Base-by-base conservation (phyloP, 2,329 filamentous ascomycete species). In the Zasmidium citrigriseum region DNA sequence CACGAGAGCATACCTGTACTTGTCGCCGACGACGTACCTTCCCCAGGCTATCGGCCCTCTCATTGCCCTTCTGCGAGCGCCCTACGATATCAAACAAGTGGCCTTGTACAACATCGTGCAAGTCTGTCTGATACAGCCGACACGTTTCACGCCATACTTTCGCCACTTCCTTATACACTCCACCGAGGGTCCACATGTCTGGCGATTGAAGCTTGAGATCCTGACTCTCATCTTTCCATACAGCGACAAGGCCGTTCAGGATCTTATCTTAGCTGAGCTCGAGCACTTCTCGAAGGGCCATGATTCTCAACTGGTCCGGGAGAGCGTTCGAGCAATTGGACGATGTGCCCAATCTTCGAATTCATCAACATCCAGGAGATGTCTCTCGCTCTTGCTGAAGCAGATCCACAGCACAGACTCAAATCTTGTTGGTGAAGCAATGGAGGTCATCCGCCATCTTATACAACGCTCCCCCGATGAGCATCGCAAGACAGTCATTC, bases 71-170 rank as follows among this genome's bases (percentile, higher is more conserved):
- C 80, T 99, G 57, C 86, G 95, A 57, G 88, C 90, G 12, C 87
- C 92, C 0, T 86, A 90, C 59, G 93, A 98, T 71, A 91, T 96
- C 52, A 89, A 96, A 71, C 88, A 96, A 70, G 84, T 96, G 41
- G 93, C 91, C 1, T 83, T 99, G 18, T 93, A 93, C 80, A 97
- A 98, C 72, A 93, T 98, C 59, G 92, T 97, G 11, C 89, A 91
- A n/a, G 90, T 99, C 46, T 95, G 91, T 68, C 81, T 98, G 11
- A 79, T 82, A 24, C 82, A 86, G 16, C 91, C 95, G 0, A 80
- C 84, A 41, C 84, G 88, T n/a, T 99, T 99, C 72, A 89, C 93
- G 56, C 89, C 86, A 70, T 93, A 96, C 70, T 86, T 89, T 18
- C 90, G 89, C 29, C 95, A 96, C 76, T 99, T 99, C 72, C 82